phyloP scores from a whole-genome alignment of 495 filamentous ascomycete species.

The Xylaria nigripes region DNA sequence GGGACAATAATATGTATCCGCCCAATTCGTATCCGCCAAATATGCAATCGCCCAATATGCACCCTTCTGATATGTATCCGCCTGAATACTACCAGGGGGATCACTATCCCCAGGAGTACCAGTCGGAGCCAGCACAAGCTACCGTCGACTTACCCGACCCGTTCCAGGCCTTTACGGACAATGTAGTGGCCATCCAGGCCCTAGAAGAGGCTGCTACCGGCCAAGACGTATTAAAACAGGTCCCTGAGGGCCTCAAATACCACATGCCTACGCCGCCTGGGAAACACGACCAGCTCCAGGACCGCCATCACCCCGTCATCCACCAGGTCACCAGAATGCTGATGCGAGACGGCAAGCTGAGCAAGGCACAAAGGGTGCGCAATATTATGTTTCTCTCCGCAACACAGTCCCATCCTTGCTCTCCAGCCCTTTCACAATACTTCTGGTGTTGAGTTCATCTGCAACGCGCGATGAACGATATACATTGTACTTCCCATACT shows the following conservation, averaged over 20 bases:
- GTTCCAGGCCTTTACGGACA: conserved; percentile 20
- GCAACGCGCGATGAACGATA: background rate
- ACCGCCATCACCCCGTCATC: conserved; percentile 74
- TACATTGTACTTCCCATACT: too few species aligned
- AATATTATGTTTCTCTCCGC: background rate
- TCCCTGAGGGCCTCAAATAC: conserved; percentile 60
- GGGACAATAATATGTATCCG: background rate
- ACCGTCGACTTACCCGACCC: conserved; percentile 5
- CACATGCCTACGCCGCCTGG: conserved; percentile 57
- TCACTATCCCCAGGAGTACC: too few species aligned
- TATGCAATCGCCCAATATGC: too few species aligned
- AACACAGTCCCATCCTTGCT: background rate
- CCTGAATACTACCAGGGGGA: background rate
- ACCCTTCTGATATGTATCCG: too few species aligned
- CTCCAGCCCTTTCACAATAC: too few species aligned
- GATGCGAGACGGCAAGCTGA: conserved; percentile 83
- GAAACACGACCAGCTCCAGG: conserved; percentile 53
- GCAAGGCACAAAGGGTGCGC: conserved; percentile 70
- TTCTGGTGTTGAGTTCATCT: too few species aligned
- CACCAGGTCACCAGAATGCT: conserved; percentile 80
- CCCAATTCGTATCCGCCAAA: too few species aligned
- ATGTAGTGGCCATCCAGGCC: conserved; percentile 28
- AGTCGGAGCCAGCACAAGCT: background rate
- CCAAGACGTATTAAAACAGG: conserved; percentile 6
- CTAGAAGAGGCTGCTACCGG: conserved; percentile 22